Percentiles rank a stretch among this genome's conserved stretches.
phyloP scores from a whole-genome alignment of 1,139 yeast species.

The Keqinozyma sinolaborantium region DNA sequence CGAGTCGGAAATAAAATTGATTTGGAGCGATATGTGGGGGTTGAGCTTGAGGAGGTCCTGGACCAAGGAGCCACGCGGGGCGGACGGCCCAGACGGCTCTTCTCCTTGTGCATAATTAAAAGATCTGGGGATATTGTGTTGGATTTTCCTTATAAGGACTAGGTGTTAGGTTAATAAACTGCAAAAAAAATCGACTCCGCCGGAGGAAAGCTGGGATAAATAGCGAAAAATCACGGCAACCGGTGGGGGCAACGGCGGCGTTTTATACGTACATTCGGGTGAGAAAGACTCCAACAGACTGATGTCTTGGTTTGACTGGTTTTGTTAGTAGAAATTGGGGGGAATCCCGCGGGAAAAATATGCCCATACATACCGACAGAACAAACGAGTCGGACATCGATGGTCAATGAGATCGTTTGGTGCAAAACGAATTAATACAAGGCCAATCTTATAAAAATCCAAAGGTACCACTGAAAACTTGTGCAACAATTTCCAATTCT shows the following conservation, averaged over 20 bases:
- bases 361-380: not conserved
- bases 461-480: no score
- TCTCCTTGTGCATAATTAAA: no score
- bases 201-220: no score
- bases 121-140: slow-evolving; percentile 12
- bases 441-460: no score
- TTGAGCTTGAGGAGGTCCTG: slow-evolving; percentile 28
- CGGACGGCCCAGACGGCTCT: no score
- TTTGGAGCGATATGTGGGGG: slow-evolving; percentile 20
- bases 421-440: no score
- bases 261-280: slow-evolving; percentile 19
- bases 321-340: not conserved
- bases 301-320: slow-evolving; percentile 2
- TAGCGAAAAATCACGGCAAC: no score
- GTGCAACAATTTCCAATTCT: not conserved
- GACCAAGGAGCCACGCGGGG: no score
- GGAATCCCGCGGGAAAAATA: no score
- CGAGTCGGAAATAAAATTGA: slow-evolving; percentile 6
- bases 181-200: not conserved
- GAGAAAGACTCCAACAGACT: slow-evolving; percentile 12
- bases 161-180: not conserved
- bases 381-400: not conserved
- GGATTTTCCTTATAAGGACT: slow-evolving; percentile 11
- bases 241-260: no score
- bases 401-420: no score